These are phyloP conservation scores for Meira miltonrushii DNA, from an alignment of 1,284 basidiomycete genomes.

Conservation along the genomic window DNA sequence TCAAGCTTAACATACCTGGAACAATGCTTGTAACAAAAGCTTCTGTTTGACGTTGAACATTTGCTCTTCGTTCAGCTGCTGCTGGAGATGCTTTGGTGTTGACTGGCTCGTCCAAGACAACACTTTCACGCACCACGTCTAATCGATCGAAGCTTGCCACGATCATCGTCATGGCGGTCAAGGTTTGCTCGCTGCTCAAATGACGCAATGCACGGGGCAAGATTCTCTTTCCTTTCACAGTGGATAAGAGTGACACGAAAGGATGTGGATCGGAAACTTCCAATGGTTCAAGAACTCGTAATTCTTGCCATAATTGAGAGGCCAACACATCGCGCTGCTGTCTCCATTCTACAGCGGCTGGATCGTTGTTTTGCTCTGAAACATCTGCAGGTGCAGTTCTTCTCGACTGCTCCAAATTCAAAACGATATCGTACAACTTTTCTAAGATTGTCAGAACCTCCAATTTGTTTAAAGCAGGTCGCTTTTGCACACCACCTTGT, in stretches of 20 bases:
- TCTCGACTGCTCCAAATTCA: slow-evolving; percentile 79
- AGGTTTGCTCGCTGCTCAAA: slow-evolving; percentile 70
- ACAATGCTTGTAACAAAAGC: slow-evolving; percentile 79
- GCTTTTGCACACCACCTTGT: slow-evolving; percentile 24
- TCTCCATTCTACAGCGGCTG: slow-evolving; percentile 46
- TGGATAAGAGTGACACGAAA: slow-evolving; percentile 83
- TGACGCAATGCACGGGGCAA: slow-evolving; percentile 85
- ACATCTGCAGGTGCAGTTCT: slow-evolving; percentile 65
- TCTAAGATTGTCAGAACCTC: slow-evolving; percentile 78
- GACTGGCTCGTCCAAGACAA: slow-evolving; percentile 18
- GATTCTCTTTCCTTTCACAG: slow-evolving; percentile 87
- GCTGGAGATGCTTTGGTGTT: not conserved
- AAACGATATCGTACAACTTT: slow-evolving; percentile 74
- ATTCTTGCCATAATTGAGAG: slow-evolving; percentile 65
- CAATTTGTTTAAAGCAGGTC: slow-evolving; percentile 64
- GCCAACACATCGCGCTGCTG: slow-evolving; percentile 29
- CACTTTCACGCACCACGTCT: slow-evolving; percentile 57
- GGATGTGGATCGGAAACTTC: slow-evolving; percentile 96
- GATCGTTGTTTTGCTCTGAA: slow-evolving; percentile 55
- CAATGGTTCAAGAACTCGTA: slow-evolving; percentile 82
- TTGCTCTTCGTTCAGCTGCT: slow-evolving; percentile 53
- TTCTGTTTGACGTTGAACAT: slow-evolving; percentile 80
- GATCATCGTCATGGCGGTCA: slow-evolving; percentile 82
- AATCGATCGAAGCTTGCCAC: slow-evolving; percentile 90
- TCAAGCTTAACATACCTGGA: slow-evolving; percentile 75